Conservation (phyloP, 805 yeast genomes). For the Yarrowia divulgata region DNA sequence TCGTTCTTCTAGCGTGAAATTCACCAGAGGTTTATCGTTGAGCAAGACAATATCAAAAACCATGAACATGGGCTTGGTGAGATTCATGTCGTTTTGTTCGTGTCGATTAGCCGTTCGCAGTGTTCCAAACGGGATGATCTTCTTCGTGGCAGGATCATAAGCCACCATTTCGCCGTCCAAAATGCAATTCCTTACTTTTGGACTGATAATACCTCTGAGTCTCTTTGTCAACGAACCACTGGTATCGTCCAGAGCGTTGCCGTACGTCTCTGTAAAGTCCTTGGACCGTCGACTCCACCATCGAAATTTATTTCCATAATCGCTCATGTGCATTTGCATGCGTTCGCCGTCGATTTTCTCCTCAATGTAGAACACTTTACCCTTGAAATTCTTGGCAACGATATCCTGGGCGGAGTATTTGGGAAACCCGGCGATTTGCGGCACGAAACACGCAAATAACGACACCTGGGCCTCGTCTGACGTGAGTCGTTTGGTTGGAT, state of each 20-base stretch:
- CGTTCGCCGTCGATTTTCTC: slow-evolving; percentile 96
- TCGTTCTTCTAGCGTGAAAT: slow-evolving; percentile 62
- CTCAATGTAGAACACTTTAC: slow-evolving; percentile 69
- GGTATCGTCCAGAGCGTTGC: slow-evolving; percentile 54
- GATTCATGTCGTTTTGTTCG: slow-evolving; percentile 53
- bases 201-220: slow-evolving; percentile 53
- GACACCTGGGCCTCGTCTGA: slow-evolving; percentile 54
- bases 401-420: slow-evolving; percentile 59
- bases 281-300: slow-evolving; percentile 72
- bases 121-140: slow-evolving; percentile 78
- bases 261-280: slow-evolving; percentile 77
- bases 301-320: slow-evolving; percentile 55
- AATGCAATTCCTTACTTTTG: slow-evolving; percentile 52
- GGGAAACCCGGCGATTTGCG: slow-evolving; percentile 74
- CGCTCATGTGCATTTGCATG: slow-evolving; percentile 72
- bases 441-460: slow-evolving; percentile 67
- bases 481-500: slow-evolving; percentile 57
- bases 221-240: slow-evolving; percentile 64
- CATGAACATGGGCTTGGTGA: slow-evolving; percentile 51
- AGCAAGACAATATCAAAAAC: slow-evolving; percentile 76
- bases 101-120: slow-evolving; percentile 73
- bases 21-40: slow-evolving; percentile 70
- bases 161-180: slow-evolving; percentile 96
- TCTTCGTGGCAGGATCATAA: slow-evolving; percentile 64
- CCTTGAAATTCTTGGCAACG: slow-evolving; percentile 55